Evolutionary conservation across 306 rosid genomes (phyloP), one percentile per base, ranked within the genome.

Genomic region (Ochetophila trinervis): DNA sequence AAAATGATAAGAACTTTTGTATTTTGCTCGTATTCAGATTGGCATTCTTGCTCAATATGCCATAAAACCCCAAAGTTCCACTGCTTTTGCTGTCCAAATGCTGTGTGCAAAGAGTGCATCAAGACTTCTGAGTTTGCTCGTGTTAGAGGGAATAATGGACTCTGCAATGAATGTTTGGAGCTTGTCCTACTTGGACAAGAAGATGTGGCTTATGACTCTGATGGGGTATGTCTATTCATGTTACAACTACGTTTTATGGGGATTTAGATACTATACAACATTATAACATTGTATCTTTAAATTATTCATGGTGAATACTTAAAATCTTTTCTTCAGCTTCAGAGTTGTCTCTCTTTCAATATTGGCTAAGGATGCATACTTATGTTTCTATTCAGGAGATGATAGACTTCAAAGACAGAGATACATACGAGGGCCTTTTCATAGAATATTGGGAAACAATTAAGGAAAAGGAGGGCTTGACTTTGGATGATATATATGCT

Each of bases 391-490:
- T 30, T 72, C 78, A 91, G 96, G 84, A 66, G 24, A 63, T 54
- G 47, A 64, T 88, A 70, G 82, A 58, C 58, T 78, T 88, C 51
- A 48, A 59, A 63, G 91, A 87, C 21, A 76, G 67, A 54, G 86
- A 85, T 52, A 80, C 96, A 19, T 70, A 71, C 10, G 96, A 91
- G 78, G 66, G 82, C 68, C 78, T 88, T 8, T 89, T 91, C 82
- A 88, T 87, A 81, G 88, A 82, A 71, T 91, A 85, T 62, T 88
- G 96, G 95, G 92, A 82, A 8, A 77, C 83, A 48, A 49, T 88
- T 27, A 85, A 85, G 80, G 67, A 15, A 49, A 60, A 79, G 22
- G 95, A 91, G 82, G 82, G 87, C 40, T 62, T 85, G 59, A 78
- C 70, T 7, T 23, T 58, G 54, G 77, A 53, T 30, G 82, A 70